Percentiles rank a stretch among this genome's conserved stretches.
Evolutionary conservation across 2,329 filamentous ascomycete species (phyloP).

Genomic region (Colletotrichum costaricense): DNA sequence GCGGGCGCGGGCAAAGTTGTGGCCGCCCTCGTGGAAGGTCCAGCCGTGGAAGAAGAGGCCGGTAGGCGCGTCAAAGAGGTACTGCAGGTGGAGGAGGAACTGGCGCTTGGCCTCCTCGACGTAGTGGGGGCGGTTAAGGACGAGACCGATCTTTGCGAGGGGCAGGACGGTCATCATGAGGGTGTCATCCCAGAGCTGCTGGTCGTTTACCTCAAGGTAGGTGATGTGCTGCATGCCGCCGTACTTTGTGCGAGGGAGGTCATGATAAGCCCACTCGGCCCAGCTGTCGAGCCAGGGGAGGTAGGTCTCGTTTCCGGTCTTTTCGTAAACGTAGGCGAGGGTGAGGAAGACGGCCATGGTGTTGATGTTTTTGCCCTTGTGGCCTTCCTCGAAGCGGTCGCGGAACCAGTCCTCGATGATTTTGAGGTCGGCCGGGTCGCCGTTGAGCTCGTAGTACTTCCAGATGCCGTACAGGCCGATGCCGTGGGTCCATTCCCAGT

Average conservation of each 20-base stretch:
- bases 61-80: slow-evolving; percentile 77
- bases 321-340: slow-evolving; percentile 82
- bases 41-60: slow-evolving; percentile 87
- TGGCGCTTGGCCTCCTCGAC: slow-evolving; percentile 82
- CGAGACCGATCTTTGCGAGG: slow-evolving; percentile 80
- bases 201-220: slow-evolving; percentile 75
- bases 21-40: slow-evolving; percentile 77
- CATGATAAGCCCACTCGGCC: slow-evolving; percentile 87
- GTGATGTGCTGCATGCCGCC: slow-evolving; percentile 83
- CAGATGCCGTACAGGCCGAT: slow-evolving; percentile 84
- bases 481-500: slow-evolving; percentile 87
- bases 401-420: slow-evolving; percentile 82
- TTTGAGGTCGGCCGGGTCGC: slow-evolving; percentile 66
- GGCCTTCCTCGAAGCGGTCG: slow-evolving; percentile 74
- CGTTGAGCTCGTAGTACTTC: slow-evolving; percentile 82
- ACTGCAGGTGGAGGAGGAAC: slow-evolving; percentile 82
- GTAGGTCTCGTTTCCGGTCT: slow-evolving; percentile 75
- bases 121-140: slow-evolving; percentile 77
- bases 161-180: slow-evolving; percentile 90
- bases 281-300: slow-evolving; percentile 83
- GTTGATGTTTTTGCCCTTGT: slow-evolving; percentile 87
- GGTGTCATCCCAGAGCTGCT: slow-evolving; percentile 87
- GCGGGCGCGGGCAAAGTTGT: slow-evolving; percentile 68
- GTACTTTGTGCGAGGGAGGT: slow-evolving; percentile 76
- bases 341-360: slow-evolving; percentile 85